phyloP scores from a whole-genome alignment of 116 monocot genomes.

The Posidonia oceanica region DNA sequence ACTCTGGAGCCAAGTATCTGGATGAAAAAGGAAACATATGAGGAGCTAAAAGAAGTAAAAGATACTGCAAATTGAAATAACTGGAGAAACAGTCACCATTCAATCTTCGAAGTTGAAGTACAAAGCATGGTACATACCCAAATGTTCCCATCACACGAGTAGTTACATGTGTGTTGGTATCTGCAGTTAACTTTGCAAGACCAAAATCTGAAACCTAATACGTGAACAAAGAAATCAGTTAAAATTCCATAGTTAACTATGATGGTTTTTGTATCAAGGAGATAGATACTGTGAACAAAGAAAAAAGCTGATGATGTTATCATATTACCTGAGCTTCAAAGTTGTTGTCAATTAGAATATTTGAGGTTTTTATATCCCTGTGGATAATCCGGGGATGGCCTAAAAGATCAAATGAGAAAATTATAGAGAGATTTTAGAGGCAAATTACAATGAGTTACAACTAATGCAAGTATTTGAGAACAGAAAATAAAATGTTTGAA shows the following conservation, averaged over 20 bases:
- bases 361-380: constrained; percentile 28
- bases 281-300: neutral
- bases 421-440: neutral
- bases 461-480: no score
- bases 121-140: constrained; percentile 24
- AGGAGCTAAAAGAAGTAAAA: no score
- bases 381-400: constrained; percentile 32
- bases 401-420: constrained; percentile 9
- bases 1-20: constrained; percentile 66
- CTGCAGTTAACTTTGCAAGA: constrained; percentile 46
- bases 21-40: constrained; percentile 1
- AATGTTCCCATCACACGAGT: constrained; percentile 76
- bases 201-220: constrained; percentile 60
- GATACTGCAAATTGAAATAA: neutral
- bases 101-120: neutral
- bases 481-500: neutral
- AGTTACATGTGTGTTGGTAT: constrained; percentile 42
- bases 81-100: neutral
- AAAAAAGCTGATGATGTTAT: neutral
- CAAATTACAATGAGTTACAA: neutral
- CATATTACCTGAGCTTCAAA: constrained; percentile 24
- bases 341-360: constrained; percentile 18
- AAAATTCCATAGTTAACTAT: neutral
- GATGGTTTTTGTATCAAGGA: no score
- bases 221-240: neutral